Conservation (phyloP, 805 yeast genomes). For the Tetrapisispora arboricola region DNA sequence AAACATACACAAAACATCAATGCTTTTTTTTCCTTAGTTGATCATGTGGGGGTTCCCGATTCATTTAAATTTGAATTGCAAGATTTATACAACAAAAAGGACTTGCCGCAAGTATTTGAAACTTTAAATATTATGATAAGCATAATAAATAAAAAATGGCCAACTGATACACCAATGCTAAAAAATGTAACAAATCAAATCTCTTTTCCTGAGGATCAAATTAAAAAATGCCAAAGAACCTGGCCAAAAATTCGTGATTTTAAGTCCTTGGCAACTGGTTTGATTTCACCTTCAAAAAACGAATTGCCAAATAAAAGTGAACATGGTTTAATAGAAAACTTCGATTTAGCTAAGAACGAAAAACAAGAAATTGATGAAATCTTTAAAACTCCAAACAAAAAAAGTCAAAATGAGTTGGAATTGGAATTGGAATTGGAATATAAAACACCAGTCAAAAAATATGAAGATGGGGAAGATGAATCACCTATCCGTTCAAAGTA, state of each 20-base stretch:
- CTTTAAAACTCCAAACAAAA: neutral
- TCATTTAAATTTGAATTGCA: slow-evolving; percentile 84
- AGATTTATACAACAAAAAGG: slow-evolving; percentile 84
- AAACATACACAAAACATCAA: slow-evolving; percentile 90
- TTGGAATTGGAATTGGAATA: neutral
- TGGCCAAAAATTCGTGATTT: slow-evolving; percentile 74
- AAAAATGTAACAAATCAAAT: slow-evolving; percentile 51
- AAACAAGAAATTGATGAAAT: neutral
- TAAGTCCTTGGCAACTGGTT: slow-evolving; percentile 38
- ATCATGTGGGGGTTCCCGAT: slow-evolving; percentile 68
- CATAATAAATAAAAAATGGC: slow-evolving; percentile 46
- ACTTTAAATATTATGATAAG: slow-evolving; percentile 83
- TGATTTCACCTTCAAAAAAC: slow-evolving; percentile 15
- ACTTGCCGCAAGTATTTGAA: slow-evolving; percentile 87
- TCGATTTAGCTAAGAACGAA: slow-evolving; percentile 6
- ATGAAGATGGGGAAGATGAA: neutral
- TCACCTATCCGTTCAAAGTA: neutral
- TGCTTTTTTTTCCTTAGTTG: slow-evolving; percentile 62
- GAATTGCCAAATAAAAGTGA: neutral
- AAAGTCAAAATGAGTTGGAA: neutral
- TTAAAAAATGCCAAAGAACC: slow-evolving; percentile 51
- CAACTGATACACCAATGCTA: slow-evolving; percentile 50
- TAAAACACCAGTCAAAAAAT: neutral
- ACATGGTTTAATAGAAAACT: slow-evolving; percentile 19
- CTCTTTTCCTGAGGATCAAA: slow-evolving; percentile 53